Evolutionary conservation across 2,329 filamentous ascomycete species (phyloP).

Genomic region (Gaeumannomyces sp.): DNA sequence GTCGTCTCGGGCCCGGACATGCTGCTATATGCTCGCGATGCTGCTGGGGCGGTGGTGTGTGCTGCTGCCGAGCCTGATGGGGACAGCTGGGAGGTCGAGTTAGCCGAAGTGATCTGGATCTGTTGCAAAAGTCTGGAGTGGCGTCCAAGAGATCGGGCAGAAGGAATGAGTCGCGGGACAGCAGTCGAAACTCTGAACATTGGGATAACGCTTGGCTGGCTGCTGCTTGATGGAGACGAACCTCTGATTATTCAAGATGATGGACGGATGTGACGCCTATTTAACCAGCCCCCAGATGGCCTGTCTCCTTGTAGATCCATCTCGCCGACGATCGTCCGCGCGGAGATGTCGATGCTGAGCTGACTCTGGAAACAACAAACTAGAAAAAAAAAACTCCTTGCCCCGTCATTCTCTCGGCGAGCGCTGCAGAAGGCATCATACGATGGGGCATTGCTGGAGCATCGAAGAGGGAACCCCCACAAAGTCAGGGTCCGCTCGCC

Average conservation of each 20-base stretch:
- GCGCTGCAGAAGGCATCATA: background rate
- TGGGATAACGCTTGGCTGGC: background rate
- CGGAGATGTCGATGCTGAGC: background rate
- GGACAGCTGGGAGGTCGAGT: background rate
- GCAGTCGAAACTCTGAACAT: background rate
- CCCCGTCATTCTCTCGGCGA: background rate
- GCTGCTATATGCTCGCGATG: background rate
- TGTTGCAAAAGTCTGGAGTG: background rate
- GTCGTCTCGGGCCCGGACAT: constrained; percentile 2
- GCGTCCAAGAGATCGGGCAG: background rate
- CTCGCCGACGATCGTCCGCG: background rate
- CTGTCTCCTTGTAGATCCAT: background rate
- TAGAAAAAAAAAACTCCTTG: background rate
- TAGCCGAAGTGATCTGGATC: background rate
- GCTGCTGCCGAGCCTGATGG: background rate
- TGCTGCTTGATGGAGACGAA: background rate
- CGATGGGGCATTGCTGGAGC: background rate
- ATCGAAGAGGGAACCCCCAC: background rate
- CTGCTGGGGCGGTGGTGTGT: background rate
- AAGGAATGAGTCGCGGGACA: background rate
- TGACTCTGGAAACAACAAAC: background rate
- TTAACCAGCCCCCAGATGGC: background rate
- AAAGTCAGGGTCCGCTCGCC: background rate
- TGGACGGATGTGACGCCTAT: background rate
- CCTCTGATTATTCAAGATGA: background rate